Base-by-base conservation (phyloP, 345 rosid genomes). In the Trapa incisa region DNA sequence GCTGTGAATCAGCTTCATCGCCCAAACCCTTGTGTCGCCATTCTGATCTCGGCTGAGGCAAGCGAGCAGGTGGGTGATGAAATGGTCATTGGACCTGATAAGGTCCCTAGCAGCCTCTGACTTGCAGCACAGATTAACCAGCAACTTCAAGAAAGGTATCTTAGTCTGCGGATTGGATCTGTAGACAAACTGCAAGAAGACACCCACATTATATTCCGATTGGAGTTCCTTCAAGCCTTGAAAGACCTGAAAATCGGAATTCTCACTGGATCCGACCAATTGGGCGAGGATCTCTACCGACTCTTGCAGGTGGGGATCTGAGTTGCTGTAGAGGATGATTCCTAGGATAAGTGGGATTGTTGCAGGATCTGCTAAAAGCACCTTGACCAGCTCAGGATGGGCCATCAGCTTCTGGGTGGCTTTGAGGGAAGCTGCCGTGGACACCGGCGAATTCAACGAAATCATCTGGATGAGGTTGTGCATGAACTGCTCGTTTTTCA, bases 221-320 rank as follows among this genome's bases (percentile, higher is more conserved):
- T 77, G 83, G 42, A 81, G 80, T 75, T 84, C 85, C 45, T 71
- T 78, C 71, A 79, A 66, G 62, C 79, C 79, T 52, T 77, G 83
- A 66, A 70, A 62, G 60, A 38, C 73, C 69, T 76, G 75, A 62
- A 81, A 77, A 57, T 84, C 73, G 39, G 69, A 11, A 67, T 15
- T 66, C 68, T 66, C 79, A 35, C 80, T 71, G 64, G 79, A 71
- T 61, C 62, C 67, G 33, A 79, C 68, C 69, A 84, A 64, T 37
- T 77, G 57, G 48, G 83, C 78, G 16, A 84, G 81, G 75, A 74
- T 73, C 72, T 84, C 80, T 38, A 75, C 82, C 71, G 82, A 79
- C 78, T 79, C 82, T 64, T 78, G 76, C 62, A 80, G 64, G 22
- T 50, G 76, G 37, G 70, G 67, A 69, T 78, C 82, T 17, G 78